Percentiles rank a stretch among this genome's conserved stretches.
Conservation (phyloP, 345 rosid species). For the Salix brachista region DNA sequence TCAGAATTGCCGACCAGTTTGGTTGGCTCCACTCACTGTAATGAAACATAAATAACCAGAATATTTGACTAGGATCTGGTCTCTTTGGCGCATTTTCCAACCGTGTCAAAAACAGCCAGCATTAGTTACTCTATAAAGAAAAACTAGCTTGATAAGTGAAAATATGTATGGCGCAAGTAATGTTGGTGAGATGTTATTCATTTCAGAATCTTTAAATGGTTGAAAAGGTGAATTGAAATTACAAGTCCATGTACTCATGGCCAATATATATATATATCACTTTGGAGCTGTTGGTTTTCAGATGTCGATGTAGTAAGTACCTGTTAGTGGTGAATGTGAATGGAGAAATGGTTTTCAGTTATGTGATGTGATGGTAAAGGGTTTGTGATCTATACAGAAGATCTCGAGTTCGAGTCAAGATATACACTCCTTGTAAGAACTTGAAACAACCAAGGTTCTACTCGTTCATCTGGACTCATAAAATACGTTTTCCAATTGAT, state of each 20-base stretch:
- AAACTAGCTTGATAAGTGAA: neutral
- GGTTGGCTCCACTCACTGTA: neutral
- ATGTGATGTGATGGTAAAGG: too few relatives aligned
- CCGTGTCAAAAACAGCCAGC: neutral
- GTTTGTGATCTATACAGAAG: too few relatives aligned
- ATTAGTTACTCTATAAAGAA: neutral
- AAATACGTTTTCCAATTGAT: accelerated
- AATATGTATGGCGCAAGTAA: neutral
- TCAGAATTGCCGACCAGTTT: neutral
- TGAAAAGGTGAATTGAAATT: slow-evolving; percentile 15
- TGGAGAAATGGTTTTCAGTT: neutral
- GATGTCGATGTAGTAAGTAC: slow-evolving; percentile 10
- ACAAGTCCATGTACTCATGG: neutral
- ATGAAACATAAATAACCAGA: neutral
- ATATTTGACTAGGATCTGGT: neutral
- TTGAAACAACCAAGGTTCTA: accelerated
- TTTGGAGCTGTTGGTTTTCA: slow-evolving; percentile 3
- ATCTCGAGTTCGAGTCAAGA: too few relatives aligned
- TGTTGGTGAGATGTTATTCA: neutral
- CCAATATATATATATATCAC: slow-evolving; percentile 7
- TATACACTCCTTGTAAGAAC: accelerated
- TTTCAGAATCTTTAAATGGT: slow-evolving; percentile 7
- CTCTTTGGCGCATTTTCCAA: neutral
- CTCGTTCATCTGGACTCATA: accelerated
- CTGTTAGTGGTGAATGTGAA: slow-evolving; percentile 1